Base-by-base conservation (phyloP, 306 rosid species). In the Alnus glutinosa region DNA sequence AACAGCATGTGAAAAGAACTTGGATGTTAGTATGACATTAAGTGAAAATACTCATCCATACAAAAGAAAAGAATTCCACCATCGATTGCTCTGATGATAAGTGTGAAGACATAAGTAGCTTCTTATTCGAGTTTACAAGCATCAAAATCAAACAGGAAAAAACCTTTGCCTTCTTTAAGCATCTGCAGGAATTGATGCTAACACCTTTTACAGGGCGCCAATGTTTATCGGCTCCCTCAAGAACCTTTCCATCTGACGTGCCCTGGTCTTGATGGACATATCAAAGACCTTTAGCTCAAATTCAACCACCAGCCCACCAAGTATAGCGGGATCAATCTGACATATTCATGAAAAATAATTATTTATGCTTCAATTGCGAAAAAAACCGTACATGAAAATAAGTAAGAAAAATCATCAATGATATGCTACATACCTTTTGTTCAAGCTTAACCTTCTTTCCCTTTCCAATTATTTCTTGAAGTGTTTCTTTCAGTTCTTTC, bases 181-280 rank as follows among this genome's bases (percentile, higher is more conserved):
- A 80, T 80, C 66, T 59, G 78, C 46, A 57, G 34, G 55, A 74
- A 74, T 63, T 34, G 69, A 52, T 19, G 68, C 28, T 23, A 55
- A 69, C 72, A 59, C 80, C 83, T 42, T 88, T 82, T 84, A 93
- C 81, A 89, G 85, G 84, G 74, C 71, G 79, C 85, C 75, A 58
- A 90, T 48, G 55, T 82, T 55, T 9, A 80, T 10, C 6, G 98
- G 99, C 36, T 93, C 93, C 68, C 92, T 88, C 86, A 95, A 91
- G 83, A 87, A 82, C 93, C 99, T 91, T 87, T 93, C 99, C 98
- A 93, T 91, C 84, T 96, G 96, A 23, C 67, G 90, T 54, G 97
- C 97, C 86, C 99, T 78, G 11, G 91, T 89, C 92, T 73, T 93
- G 19, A 93, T 90, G 52, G 98, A 96, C 96, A 93, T 90, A 86